Conservation (phyloP, 1,139 yeast species). For the Sugiyamaella grinbergsii region DNA sequence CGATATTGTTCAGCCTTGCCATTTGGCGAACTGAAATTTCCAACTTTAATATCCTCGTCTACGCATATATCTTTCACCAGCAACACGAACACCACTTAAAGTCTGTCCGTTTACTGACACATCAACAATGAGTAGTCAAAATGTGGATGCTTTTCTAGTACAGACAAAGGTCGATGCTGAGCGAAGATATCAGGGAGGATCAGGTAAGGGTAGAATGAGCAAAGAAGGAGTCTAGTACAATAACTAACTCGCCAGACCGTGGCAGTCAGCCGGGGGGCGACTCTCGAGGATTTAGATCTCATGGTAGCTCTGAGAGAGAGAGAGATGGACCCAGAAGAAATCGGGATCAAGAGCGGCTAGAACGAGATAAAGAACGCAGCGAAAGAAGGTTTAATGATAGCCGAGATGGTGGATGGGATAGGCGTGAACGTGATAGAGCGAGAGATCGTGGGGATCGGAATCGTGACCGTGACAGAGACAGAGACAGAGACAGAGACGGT, state of each 20-base stretch:
- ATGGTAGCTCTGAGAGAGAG: neutral
- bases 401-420: constrained; percentile 14
- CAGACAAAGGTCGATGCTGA: constrained; percentile 3
- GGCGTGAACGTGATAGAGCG: constrained; percentile 19
- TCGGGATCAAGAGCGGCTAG: constrained; percentile 8
- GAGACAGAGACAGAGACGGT: constrained; percentile 24
- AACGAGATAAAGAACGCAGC: constrained; percentile 10
- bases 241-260: neutral
- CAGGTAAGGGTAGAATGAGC: constrained; percentile 1
- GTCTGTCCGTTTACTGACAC: neutral
- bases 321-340: constrained; percentile 6
- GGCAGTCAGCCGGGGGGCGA: neutral
- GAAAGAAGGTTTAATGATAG: constrained; percentile 14
- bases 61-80: too few relatives aligned
- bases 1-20: neutral
- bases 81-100: too few relatives aligned
- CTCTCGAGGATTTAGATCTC: neutral
- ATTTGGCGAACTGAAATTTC: neutral
- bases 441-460: constrained; percentile 12
- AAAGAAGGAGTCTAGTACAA: neutral
- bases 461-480: constrained; percentile 25
- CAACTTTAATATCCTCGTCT: too few relatives aligned
- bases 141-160: constrained; percentile 4
- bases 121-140: constrained; percentile 12
- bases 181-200: neutral